Evolutionary conservation across 768 basidiomycete genomes (phyloP), one percentile per base, ranked within the genome.

Genomic region (Sistotremastrum niveocremeum): DNA sequence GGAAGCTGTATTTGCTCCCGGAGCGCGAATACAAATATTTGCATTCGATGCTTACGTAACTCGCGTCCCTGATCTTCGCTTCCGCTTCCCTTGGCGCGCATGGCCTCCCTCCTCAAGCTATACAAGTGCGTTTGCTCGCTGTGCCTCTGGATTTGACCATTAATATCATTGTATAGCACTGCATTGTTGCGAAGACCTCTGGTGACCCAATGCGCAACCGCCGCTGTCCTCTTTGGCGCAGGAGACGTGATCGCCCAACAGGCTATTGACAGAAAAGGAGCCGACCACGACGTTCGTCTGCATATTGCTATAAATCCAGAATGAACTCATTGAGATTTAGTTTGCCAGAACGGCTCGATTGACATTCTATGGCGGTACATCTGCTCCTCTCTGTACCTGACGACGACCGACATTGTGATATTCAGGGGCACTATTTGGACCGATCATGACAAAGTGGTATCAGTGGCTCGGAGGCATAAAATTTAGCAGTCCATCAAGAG

Each of bases 241-340:
- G 85, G 84, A 20, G 87, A 89, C 57, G 54, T 90, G 1, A 72
- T 93, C 38, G 90, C 90, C 0, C 90, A 95, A 62, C 91, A 94
- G 61, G 73, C 65, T 1, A 73, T 93, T 12, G 91, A 93, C 57
- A 68, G 67, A 55, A 74, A 67, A 52, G 85, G 87, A 5, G 66
- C 56, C 45, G 60, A 79, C 2, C 89, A 94, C 56, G 89, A 95
- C 52, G 84, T 85, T 51, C 52, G 77, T 68, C 32, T 48, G 9
- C 10, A 32, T 11, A 29, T 9, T 6, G 0, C 10, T 38, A 46
- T 37, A 8, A 35, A 40, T 44, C 44, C 6, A 28, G 20, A 33
- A 32, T 30, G 8, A n/a, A 32, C 8, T 29, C 6, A 39, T 30
- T 33, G 6, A 34, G 36, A 39, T 33, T 5, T 45, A 81, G 78